These are phyloP conservation scores for Tubosaeta sp. DNA, from an alignment of 768 basidiomycete genomes.

Conservation along the genomic window DNA sequence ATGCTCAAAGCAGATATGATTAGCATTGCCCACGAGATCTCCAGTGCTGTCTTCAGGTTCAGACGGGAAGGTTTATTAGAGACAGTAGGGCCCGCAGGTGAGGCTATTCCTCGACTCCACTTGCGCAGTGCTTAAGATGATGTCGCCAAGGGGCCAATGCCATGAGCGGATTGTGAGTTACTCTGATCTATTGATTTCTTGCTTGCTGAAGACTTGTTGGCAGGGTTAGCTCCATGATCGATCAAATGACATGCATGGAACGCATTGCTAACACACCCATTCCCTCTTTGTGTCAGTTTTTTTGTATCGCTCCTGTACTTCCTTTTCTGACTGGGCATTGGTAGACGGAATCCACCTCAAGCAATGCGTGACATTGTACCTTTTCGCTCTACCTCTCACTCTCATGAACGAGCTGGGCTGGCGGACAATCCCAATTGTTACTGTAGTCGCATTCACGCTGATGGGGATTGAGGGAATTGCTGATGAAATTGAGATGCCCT, in stretches of 20 bases:
- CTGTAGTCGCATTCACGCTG: slow-evolving; percentile 83
- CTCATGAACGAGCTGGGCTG: slow-evolving; percentile 80
- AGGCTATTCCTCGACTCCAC: slow-evolving; percentile 9
- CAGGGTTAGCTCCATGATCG: slow-evolving; percentile 78
- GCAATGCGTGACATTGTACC: slow-evolving; percentile 91
- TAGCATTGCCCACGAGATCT: slow-evolving; percentile 81
- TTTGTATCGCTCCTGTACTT: neutral
- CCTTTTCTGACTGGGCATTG: slow-evolving; percentile 10
- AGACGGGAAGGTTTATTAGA: slow-evolving; percentile 80
- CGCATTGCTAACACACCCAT: slow-evolving; percentile 88
- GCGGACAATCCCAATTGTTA: slow-evolving; percentile 81
- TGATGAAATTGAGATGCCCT: slow-evolving; percentile 92
- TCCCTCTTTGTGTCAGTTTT: slow-evolving; percentile 61
- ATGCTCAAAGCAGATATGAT: neutral
- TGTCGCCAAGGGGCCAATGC: slow-evolving; percentile 63
- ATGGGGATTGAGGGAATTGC: slow-evolving; percentile 97
- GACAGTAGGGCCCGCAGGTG: slow-evolving; percentile 84
- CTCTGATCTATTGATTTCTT: neutral
- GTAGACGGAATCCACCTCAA: slow-evolving; percentile 87
- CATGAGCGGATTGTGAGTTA: slow-evolving; percentile 59
- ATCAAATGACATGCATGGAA: slow-evolving; percentile 84
- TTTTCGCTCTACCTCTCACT: slow-evolving; percentile 86
- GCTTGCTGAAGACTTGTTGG: slow-evolving; percentile 5
- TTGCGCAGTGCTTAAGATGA: slow-evolving; percentile 1
- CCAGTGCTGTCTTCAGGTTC: slow-evolving; percentile 64